A percentile compares a stretch with the other conserved stretches of the same genome.
Evolutionary conservation across 179 eudicot genomes (phyloP).

Genomic region (Silene coronaria): DNA sequence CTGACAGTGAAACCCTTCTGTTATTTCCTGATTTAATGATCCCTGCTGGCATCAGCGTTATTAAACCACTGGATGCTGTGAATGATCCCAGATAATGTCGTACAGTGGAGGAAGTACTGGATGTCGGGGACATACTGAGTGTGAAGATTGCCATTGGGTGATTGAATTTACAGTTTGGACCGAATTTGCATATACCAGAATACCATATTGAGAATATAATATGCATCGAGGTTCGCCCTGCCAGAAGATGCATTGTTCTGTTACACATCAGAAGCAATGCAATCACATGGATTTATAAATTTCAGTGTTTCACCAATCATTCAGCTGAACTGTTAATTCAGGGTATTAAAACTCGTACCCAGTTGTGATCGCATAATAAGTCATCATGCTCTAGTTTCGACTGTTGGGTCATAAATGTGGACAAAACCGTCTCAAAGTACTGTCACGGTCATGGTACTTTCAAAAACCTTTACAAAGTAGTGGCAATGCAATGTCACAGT

Average conservation of each 20-base stretch:
- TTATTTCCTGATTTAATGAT: constrained; percentile 27
- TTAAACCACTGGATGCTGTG: constrained; percentile 22
- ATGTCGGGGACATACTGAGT: constrained; percentile 34
- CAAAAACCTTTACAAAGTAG: too few relatives aligned
- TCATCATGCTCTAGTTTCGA: too few relatives aligned
- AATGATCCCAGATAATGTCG: constrained; percentile 64
- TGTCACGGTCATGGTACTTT: too few relatives aligned
- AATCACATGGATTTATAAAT: too few relatives aligned
- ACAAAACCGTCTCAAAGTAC: too few relatives aligned
- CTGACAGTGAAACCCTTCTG: constrained; percentile 52
- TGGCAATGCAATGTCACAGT: too few relatives aligned
- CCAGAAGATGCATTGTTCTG: not conserved
- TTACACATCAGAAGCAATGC: not conserved
- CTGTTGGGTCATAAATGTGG: too few relatives aligned
- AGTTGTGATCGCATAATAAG: too few relatives aligned
- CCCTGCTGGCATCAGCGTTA: not conserved
- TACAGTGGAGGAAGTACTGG: constrained; percentile 44
- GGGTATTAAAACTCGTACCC: too few relatives aligned
- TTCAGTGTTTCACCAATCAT: too few relatives aligned
- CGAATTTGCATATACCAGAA: constrained; percentile 98
- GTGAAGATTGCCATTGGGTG: constrained; percentile 82
- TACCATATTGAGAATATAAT: constrained; percentile 94
- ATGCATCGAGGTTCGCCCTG: constrained; percentile 96
- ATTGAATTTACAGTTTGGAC: constrained; percentile 97
- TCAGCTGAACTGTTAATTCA: too few relatives aligned